Conservation (phyloP, 352 stramenopile species). For the Ophiocytium majus region DNA sequence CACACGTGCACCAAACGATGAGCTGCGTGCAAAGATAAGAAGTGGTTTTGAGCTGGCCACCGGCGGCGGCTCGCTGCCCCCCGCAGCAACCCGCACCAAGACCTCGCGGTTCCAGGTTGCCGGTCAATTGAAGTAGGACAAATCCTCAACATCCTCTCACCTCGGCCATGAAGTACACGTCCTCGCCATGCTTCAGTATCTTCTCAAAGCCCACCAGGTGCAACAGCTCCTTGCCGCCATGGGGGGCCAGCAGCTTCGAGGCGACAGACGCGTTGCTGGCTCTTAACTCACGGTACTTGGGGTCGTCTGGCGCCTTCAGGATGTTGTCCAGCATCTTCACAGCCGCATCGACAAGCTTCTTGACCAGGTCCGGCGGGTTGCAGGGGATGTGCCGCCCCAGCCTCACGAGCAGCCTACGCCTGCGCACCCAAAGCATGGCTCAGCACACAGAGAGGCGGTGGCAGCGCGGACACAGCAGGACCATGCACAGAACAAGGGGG, state of each 20-base stretch:
- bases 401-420: conserved; percentile 36
- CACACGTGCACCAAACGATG: no score
- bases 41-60: no score
- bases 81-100: no score
- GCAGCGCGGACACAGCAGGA: no score
- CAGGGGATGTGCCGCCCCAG: conserved; percentile 44
- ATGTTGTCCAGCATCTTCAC: conserved; percentile 52
- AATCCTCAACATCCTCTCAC: no score
- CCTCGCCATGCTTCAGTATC: conserved; percentile 43
- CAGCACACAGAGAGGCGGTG: not conserved
- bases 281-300: conserved; percentile 48
- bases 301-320: conserved; percentile 30
- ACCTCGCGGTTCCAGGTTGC: no score
- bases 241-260: conserved; percentile 26
- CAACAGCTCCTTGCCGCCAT: conserved; percentile 50
- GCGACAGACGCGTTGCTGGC: conserved; percentile 38
- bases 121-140: no score
- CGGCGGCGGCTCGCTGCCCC: no score
- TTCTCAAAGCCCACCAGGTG: conserved; percentile 53
- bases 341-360: not conserved
- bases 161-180: conserved; percentile 49
- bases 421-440: not conserved
- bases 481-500: no score
- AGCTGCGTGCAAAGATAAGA: no score
- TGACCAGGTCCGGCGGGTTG: conserved; percentile 40